Percentiles rank a stretch among this genome's conserved stretches.
Evolutionary conservation across 768 basidiomycete genomes (phyloP).

Genomic region (Dioszegia aurantiaca): DNA sequence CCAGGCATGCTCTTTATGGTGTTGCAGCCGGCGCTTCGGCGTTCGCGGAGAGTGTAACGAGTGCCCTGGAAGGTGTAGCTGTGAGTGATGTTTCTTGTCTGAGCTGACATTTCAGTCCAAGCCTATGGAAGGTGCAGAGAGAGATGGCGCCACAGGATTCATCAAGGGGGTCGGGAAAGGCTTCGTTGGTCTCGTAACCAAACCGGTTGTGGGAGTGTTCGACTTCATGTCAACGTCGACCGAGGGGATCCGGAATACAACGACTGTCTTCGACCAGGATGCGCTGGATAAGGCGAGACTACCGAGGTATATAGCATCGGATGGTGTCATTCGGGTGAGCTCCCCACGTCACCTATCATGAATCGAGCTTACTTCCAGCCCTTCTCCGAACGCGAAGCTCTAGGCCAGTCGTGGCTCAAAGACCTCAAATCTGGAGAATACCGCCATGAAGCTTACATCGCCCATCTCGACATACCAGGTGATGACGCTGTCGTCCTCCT

Average conservation of each 20-base stretch:
- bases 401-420: constrained; percentile 96
- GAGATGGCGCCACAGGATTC: constrained; percentile 89
- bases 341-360: background rate
- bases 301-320: constrained; percentile 81
- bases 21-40: constrained; percentile 92
- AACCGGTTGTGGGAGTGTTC: constrained; percentile 93
- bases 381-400: constrained; percentile 81
- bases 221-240: constrained; percentile 92
- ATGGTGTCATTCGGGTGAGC: constrained; percentile 81
- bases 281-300: constrained; percentile 80
- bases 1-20: constrained; percentile 98
- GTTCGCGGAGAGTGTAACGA: constrained; percentile 86
- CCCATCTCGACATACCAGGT: constrained; percentile 79
- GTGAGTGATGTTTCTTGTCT: constrained; percentile 55
- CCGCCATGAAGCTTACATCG: constrained; percentile 79
- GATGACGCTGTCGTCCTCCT: constrained; percentile 65
- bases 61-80: constrained; percentile 92
- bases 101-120: constrained; percentile 66
- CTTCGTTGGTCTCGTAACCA: constrained; percentile 88
- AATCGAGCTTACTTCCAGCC: constrained; percentile 58
- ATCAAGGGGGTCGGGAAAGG: constrained; percentile 89
- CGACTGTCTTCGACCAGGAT: constrained; percentile 92
- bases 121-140: constrained; percentile 93
- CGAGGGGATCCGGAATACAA: constrained; percentile 97
- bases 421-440: constrained; percentile 77